Evolutionary conservation across 768 basidiomycete genomes (phyloP), one percentile per base, ranked within the genome.

Genomic region (Tricholomella constricta): DNA sequence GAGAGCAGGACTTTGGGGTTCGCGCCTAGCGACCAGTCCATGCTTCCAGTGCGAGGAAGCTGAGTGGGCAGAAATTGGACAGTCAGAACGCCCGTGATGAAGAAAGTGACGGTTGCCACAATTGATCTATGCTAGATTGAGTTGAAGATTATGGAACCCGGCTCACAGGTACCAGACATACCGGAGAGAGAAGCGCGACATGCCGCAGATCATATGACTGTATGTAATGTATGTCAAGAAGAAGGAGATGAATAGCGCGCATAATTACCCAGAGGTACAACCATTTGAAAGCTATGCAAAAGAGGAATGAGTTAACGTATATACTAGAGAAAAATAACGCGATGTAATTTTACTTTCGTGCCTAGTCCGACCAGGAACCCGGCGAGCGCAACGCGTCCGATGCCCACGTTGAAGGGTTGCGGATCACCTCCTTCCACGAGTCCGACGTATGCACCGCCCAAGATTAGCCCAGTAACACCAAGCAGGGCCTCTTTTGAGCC

Each of bases 141-240:
- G 42, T 47, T 36, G 45, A 50, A 45, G 54, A 56, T n/a, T 25
- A 25, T 43, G 37, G 35, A 37, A n/a, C 15, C 19, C 12, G 32
- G 46, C 20, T 48, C 17, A 38, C 41, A 48, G 19, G 35, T 29
- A 37, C 17, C 22, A 32, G 3, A 57, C 72, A 42, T 60, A 82
- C 84, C 84, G 75, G 46, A 65, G 29, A 36, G 84, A 85, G 52
- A 83, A 70, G 25, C 80, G 77, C 34, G 84, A 80, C 36, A 85
- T 48, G 26, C 85, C 85, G 53, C 75, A 76, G 49, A 86, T 72
- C 84, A 86, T 85, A 69, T 86, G 85, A 41, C 84, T 85, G 48
- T 29, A 36, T 4, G 47, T 37, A 41, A 17, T 34, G 17, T n/a
- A 26, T 31, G 41, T 54, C 50, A 52, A 46, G 34, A 26, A 23